These are phyloP conservation scores for Colletotrichum ledebouriae DNA, from an alignment of 2,329 filamentous ascomycete species.

Conservation along the genomic window DNA sequence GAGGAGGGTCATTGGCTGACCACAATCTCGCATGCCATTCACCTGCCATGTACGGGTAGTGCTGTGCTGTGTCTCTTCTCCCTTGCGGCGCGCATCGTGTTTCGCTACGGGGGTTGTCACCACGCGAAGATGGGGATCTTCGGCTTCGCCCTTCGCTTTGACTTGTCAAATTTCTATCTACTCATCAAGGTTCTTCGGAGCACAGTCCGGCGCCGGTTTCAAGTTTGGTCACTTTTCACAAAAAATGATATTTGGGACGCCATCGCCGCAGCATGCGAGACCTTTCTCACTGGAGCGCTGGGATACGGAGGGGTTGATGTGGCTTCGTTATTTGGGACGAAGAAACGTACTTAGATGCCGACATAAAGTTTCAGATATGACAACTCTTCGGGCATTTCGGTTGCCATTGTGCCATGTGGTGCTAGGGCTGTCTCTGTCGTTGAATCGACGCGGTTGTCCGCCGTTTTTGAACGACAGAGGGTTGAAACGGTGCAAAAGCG, in stretches of 20 bases:
- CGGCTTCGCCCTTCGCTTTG: constrained; percentile 1
- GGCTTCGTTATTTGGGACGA: background rate
- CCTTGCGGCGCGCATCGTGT: constrained; percentile 1
- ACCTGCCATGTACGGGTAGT: constrained; percentile 14
- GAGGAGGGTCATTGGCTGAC: constrained; percentile 15
- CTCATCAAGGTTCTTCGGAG: constrained; percentile 5
- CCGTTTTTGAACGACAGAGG: too few species aligned
- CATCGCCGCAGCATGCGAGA: constrained; percentile 12
- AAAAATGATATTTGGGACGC: background rate
- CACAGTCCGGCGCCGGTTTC: background rate
- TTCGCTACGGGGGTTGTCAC: background rate
- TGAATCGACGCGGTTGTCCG: too few species aligned
- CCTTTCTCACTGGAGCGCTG: constrained; percentile 7
- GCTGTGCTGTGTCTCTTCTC: constrained; percentile 17
- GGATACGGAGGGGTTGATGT: background rate
- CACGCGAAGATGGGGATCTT: constrained; percentile 23
- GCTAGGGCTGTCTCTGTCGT: background rate
- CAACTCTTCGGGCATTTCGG: background rate
- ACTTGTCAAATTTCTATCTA: constrained; percentile 4
- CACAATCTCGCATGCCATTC: constrained; percentile 21
- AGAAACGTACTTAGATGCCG: background rate
- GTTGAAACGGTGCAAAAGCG: too few species aligned
- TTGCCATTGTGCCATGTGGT: background rate
- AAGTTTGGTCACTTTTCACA: background rate
- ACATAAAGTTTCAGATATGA: constrained; percentile 2